These are phyloP conservation scores for Reutealis trisperma DNA, from an alignment of 345 rosid species.

Conservation along the genomic window DNA sequence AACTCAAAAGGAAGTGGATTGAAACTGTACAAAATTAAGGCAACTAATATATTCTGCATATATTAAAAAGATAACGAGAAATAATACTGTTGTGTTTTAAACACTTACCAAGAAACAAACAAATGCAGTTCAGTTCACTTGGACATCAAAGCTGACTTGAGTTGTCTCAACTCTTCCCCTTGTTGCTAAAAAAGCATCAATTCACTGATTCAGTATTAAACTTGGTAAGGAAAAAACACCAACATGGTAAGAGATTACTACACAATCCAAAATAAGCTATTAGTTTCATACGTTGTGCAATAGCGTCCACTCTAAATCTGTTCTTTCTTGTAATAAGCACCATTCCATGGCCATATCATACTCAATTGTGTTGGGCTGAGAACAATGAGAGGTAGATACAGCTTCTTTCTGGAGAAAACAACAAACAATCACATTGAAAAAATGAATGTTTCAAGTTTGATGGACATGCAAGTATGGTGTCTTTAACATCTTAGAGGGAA, in stretches of 20 bases:
- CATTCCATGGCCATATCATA: slow-evolving; percentile 90
- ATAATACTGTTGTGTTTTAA: neutral
- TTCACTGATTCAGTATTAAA: neutral
- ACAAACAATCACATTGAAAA: neutral
- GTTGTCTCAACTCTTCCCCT: slow-evolving; percentile 41
- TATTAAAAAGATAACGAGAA: neutral
- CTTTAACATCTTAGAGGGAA: no score
- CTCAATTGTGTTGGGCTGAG: slow-evolving; percentile 85
- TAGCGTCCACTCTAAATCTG: slow-evolving; percentile 33
- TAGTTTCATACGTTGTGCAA: slow-evolving; percentile 46
- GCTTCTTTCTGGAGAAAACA: slow-evolving; percentile 57
- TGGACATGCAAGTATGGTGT: no score
- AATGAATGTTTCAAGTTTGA: no score
- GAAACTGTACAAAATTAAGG: neutral
- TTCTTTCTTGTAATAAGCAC: slow-evolving; percentile 59
- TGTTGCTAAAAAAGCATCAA: slow-evolving; percentile 53
- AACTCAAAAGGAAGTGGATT: neutral
- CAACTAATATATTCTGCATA: neutral
- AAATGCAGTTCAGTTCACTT: slow-evolving; percentile 28
- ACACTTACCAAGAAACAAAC: slow-evolving; percentile 20
- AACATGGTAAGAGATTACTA: neutral
- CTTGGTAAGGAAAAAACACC: slow-evolving; percentile 14
- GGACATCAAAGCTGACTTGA: slow-evolving; percentile 47
- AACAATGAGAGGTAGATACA: slow-evolving; percentile 81
- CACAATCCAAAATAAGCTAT: neutral